Base-by-base conservation (phyloP, 106 monocot species). In the Platanthera zijinensis region DNA sequence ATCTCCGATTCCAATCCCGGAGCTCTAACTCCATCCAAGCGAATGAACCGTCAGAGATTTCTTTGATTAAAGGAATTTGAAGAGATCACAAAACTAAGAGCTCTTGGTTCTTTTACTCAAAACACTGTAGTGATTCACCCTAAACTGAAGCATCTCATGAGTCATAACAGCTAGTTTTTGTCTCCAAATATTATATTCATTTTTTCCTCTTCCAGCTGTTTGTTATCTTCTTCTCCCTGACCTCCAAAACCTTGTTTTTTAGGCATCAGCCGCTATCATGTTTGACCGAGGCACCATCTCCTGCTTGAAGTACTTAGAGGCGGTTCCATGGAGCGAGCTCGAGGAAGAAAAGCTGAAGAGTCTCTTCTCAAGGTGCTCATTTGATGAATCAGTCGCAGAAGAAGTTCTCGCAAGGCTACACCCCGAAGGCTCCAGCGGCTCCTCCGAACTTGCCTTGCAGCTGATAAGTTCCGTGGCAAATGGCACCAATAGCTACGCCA, bases 301-400 rank as follows among this genome's bases (percentile, higher is more conserved):
- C 57, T 95, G 95, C 76, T 80, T 95, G 76, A 90, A 75, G 59
- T 95, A 95, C 83, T 76, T 95, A 2, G 95, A 90, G 56, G 95
- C 88, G 72, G 92, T 88, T 69, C 95, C 95, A 77, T 95, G 95
- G 95, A 90, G 64, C 32, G 95, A 92, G 74, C 75, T 64, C 19
- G 92, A 95, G 74, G 95, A 92, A 74, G 95, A 95, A 76, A 90
- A 85, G 77, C 78, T 95, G 18, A 92, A 85, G 74, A 76, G 13
- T 10, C 74, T 90, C 39, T 78, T 92, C 18, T 52, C 82, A 52
- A 85, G 75, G 71, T 85, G 69, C 52, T 52, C 70, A 14, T 92
- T 90, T 49, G 79, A 87, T 45, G 81, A 87, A 73, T 56, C 80
- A 11, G 69, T 80, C 5, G 76, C 78, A 13, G 57, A 78, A 78